These are phyloP conservation scores for Pterocarpus santalinus DNA, from an alignment of 306 rosid species.

Conservation along the genomic window DNA sequence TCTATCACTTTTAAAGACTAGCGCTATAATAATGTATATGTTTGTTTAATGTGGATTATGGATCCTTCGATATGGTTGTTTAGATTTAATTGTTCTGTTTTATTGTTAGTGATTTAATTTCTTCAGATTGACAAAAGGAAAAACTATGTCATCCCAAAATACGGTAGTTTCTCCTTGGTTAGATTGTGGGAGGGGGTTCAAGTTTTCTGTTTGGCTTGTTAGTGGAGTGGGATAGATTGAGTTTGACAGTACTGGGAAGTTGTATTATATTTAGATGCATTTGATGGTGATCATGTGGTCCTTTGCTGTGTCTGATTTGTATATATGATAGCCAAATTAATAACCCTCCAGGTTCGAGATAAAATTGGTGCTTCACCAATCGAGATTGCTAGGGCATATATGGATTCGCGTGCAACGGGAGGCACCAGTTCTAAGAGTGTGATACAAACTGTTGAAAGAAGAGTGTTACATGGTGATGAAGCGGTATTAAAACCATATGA, in stretches of 20 bases:
- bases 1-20: neutral
- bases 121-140: neutral
- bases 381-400: constrained; percentile 90
- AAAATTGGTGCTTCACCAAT: constrained; percentile 81
- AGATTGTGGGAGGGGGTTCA: neutral
- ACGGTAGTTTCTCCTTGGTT: neutral
- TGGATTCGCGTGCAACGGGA: constrained; percentile 74
- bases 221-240: neutral
- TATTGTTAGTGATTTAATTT: neutral
- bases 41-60: neutral
- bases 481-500: constrained; percentile 59
- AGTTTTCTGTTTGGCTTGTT: neutral
- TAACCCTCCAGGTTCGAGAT: constrained; percentile 63
- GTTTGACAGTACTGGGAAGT: neutral
- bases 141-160: neutral
- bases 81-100: neutral
- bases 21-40: neutral
- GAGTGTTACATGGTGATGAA: constrained; percentile 49
- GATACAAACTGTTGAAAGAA: constrained; percentile 54
- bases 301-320: constrained; percentile 16
- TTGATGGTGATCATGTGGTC: neutral
- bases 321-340: constrained; percentile 28
- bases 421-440: constrained; percentile 58
- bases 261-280: constrained; percentile 11
- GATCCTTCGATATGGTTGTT: neutral